phyloP scores from a whole-genome alignment of 306 rosid genomes.

The Rosa persica region DNA sequence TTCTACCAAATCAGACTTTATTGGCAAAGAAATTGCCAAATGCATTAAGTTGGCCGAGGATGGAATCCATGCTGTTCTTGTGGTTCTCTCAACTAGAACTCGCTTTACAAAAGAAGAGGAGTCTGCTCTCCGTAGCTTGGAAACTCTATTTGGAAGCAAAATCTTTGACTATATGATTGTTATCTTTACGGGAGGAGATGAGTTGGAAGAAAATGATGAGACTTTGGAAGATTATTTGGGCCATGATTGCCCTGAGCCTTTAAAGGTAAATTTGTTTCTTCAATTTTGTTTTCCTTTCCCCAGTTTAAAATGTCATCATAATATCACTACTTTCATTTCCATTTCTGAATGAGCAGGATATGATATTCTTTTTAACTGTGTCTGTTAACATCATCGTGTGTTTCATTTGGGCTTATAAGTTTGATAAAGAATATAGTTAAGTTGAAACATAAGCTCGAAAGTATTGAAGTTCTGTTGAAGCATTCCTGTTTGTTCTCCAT shows the following conservation, averaged over 20 bases:
- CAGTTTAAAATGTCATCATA: neutral
- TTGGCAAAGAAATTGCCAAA: constrained; percentile 78
- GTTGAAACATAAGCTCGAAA: too few relatives aligned
- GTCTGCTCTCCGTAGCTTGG: constrained; percentile 66
- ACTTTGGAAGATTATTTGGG: constrained; percentile 69
- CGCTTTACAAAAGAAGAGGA: constrained; percentile 77
- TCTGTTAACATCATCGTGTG: neutral
- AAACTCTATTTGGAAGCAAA: constrained; percentile 66
- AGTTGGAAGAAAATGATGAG: constrained; percentile 65
- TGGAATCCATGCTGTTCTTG: constrained; percentile 81
- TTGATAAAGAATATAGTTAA: neutral
- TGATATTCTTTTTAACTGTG: neutral
- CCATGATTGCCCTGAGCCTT: constrained; percentile 58
- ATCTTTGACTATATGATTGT: constrained; percentile 74
- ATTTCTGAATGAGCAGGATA: neutral
- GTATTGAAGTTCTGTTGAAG: too few relatives aligned
- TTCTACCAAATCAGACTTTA: constrained; percentile 56
- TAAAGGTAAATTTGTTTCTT: constrained; percentile 46
- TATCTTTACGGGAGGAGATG: constrained; percentile 87
- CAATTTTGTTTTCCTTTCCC: too few relatives aligned
- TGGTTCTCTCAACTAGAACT: constrained; percentile 68
- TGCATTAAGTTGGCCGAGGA: constrained; percentile 87
- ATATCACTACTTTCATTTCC: neutral
- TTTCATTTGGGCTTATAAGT: neutral
- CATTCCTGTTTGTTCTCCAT: too few relatives aligned